These are phyloP conservation scores for Obelidium mucronatum DNA, from an alignment of 192 early-diverging fungal species.

Conservation along the genomic window DNA sequence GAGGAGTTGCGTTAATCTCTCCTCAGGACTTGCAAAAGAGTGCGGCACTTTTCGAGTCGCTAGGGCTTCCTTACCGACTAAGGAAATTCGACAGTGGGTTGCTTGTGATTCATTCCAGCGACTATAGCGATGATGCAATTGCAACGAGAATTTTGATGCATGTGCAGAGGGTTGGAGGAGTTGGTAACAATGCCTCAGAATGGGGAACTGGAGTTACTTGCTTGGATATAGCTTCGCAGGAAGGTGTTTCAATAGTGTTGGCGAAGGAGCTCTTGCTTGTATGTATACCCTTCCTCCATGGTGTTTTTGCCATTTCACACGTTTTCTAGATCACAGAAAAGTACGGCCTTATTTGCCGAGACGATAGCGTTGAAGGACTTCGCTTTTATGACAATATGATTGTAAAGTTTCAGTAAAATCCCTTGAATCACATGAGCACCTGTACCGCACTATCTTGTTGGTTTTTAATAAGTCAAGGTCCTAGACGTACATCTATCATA, in stretches of 20 bases:
- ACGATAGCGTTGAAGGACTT: conserved; percentile 86
- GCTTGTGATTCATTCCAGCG: conserved; percentile 73
- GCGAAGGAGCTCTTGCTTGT: conserved; percentile 77
- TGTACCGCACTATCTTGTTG: no score
- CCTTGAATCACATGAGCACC: no score
- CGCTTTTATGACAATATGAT: conserved; percentile 84
- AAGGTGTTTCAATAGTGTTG: conserved; percentile 67
- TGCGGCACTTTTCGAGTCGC: conserved; percentile 68
- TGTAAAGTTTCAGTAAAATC: conserved; percentile 1
- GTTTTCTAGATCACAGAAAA: conserved; percentile 74
- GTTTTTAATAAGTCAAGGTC: no score
- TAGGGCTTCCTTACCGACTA: conserved; percentile 77
- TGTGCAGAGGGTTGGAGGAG: conserved; percentile 29
- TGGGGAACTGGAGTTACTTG: conserved; percentile 66
- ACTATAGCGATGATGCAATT: conserved; percentile 73
- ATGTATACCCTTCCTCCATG: conserved; percentile 20
- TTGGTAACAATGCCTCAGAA: conserved; percentile 34
- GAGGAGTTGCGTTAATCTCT: conserved; percentile 88
- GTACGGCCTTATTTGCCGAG: conserved; percentile 81
- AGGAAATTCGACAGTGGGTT: conserved; percentile 79
- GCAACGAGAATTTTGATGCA: conserved; percentile 57
- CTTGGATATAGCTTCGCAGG: conserved; percentile 69
- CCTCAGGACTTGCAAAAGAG: conserved; percentile 91
- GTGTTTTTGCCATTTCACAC: conserved; percentile 1
- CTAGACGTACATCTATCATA: no score